Conservation (phyloP, 1,284 basidiomycete species). For the Ceraceosorus guamensis region DNA sequence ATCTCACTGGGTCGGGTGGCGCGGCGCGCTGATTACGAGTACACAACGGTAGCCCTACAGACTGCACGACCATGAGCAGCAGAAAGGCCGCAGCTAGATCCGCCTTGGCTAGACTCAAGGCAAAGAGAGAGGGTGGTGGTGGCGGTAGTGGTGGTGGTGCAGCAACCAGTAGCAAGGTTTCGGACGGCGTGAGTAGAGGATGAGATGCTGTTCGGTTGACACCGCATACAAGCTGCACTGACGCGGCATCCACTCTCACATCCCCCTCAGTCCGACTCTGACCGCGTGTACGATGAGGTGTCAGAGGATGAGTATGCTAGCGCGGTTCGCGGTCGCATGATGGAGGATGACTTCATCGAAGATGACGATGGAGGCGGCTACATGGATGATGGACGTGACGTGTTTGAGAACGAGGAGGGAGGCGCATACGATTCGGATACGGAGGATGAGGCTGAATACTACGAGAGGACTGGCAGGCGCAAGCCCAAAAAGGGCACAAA, state of each 20-base stretch:
- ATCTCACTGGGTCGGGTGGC: too few species aligned
- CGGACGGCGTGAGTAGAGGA: not conserved
- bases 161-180: not conserved
- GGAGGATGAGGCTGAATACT: conserved; percentile 43
- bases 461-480: conserved; percentile 37
- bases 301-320: conserved; percentile 81
- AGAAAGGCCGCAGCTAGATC: conserved; percentile 5
- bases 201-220: not conserved
- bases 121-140: conserved; percentile 30
- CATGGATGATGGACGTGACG: conserved; percentile 91
- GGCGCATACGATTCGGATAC: conserved; percentile 23
- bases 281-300: conserved; percentile 84
- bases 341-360: conserved; percentile 79
- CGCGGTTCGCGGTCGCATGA: conserved; percentile 77
- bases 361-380: conserved; percentile 91
- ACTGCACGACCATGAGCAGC: conserved; percentile 2
- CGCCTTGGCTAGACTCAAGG: conserved; percentile 44
- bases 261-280: conserved; percentile 38
- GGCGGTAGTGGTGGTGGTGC: not conserved
- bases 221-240: not conserved
- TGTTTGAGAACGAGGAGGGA: conserved; percentile 59
- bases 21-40: too few species aligned
- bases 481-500: conserved; percentile 30
- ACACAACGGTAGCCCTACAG: too few species aligned
- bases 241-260: not conserved